Evolutionary conservation across 352 stramenopile species (phyloP).

Genomic region (Phytopythium montanum): DNA sequence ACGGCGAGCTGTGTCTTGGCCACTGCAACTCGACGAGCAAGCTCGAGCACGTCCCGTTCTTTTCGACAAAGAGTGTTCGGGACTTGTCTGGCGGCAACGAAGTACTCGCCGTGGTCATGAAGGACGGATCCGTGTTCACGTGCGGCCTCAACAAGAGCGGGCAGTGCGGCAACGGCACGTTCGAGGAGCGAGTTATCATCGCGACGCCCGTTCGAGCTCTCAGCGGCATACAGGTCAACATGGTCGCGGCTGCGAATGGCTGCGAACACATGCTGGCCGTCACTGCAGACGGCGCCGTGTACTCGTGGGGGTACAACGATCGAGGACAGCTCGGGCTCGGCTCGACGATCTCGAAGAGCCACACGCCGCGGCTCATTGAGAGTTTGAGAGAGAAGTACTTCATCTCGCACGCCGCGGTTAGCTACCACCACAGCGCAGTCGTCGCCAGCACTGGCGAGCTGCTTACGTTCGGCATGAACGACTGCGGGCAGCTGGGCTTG

Average conservation of each 20-base stretch:
- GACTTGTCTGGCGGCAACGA: slow-evolving; percentile 81
- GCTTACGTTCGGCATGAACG: slow-evolving; percentile 88
- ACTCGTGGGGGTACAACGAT: slow-evolving; percentile 89
- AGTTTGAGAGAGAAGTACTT: slow-evolving; percentile 81
- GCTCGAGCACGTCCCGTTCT: slow-evolving; percentile 81
- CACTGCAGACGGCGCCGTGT: slow-evolving; percentile 65
- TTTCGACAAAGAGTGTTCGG: slow-evolving; percentile 72
- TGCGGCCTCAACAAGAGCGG: slow-evolving; percentile 88
- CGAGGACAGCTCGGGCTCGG: slow-evolving; percentile 78
- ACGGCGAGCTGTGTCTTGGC: slow-evolving; percentile 80
- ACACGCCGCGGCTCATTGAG: slow-evolving; percentile 80
- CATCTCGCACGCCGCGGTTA: slow-evolving; percentile 71
- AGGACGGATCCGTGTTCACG: slow-evolving; percentile 73
- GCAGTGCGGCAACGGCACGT: slow-evolving; percentile 84
- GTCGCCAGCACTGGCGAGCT: slow-evolving; percentile 73
- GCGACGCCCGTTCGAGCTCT: slow-evolving; percentile 71
- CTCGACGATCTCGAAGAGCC: slow-evolving; percentile 84
- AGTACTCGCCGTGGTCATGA: slow-evolving; percentile 82
- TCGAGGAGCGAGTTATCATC: slow-evolving; percentile 80
- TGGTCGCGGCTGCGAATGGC: slow-evolving; percentile 78
- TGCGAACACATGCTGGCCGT: slow-evolving; percentile 88
- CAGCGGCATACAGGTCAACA: slow-evolving; percentile 54
- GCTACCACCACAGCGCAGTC: slow-evolving; percentile 85
- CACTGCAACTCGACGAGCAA: slow-evolving; percentile 88
- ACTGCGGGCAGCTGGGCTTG: slow-evolving; percentile 80